These are phyloP conservation scores for Fomitopsis pinicola DNA, from an alignment of 1,284 basidiomycete species.

Conservation along the genomic window DNA sequence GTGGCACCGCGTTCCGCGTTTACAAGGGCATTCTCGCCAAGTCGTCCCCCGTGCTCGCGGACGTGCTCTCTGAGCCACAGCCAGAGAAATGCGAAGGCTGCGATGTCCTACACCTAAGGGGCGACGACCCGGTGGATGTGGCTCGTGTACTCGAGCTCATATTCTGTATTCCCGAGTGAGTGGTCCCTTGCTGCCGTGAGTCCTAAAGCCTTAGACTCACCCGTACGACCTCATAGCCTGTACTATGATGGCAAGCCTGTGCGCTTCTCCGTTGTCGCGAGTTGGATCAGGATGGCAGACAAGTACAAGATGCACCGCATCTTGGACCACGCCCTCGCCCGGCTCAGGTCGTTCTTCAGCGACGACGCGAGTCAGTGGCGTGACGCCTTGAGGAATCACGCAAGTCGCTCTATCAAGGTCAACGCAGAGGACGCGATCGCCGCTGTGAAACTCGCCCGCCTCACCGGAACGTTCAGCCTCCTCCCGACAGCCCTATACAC, in stretches of 20 bases:
- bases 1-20: conserved; percentile 7
- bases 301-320: neutral
- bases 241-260: neutral
- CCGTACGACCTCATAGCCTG: too few species aligned
- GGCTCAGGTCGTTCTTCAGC: neutral
- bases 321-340: neutral
- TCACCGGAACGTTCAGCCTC: neutral
- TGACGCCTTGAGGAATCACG: neutral
- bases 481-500: conserved; percentile 1
- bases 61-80: conserved; percentile 9
- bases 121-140: neutral
- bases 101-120: neutral
- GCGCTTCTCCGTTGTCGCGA: neutral
- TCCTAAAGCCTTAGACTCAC: too few species aligned
- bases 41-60: conserved; percentile 11
- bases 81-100: neutral
- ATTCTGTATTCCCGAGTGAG: neutral
- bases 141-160: neutral
- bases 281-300: neutral
- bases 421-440: neutral
- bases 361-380: neutral
- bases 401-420: neutral
- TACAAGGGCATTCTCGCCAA: conserved; percentile 8
- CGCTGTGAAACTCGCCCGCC: conserved; percentile 1
- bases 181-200: too few species aligned